Percentiles rank a stretch among this genome's conserved stretches.
These are phyloP conservation scores for Parastagonospora nodorum DNA, from an alignment of 2,329 filamentous ascomycete species.

Conservation along the genomic window DNA sequence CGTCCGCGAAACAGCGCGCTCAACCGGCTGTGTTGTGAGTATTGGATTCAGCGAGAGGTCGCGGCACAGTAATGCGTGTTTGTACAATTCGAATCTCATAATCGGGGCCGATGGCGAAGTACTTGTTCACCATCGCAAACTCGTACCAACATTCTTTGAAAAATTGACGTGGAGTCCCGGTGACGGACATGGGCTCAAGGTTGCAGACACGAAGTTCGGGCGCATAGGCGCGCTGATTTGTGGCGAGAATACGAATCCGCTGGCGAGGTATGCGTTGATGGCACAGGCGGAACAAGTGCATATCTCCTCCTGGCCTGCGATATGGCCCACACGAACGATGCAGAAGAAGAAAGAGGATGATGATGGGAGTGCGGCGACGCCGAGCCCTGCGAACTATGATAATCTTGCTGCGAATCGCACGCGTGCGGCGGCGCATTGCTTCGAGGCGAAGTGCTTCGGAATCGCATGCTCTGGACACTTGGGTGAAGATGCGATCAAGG, in stretches of 20 bases:
- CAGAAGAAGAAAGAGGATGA: neutral
- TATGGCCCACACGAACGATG: slow-evolving; percentile 56
- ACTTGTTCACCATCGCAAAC: slow-evolving; percentile 59
- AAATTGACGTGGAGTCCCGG: slow-evolving; percentile 61
- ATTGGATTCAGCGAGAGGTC: slow-evolving; percentile 58
- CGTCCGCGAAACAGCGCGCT: slow-evolving; percentile 41
- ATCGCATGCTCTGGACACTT: slow-evolving; percentile 56
- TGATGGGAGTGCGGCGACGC: neutral
- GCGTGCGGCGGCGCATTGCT: slow-evolving; percentile 60
- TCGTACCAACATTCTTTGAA: slow-evolving; percentile 63
- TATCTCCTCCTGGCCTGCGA: slow-evolving; percentile 60
- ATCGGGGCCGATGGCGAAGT: slow-evolving; percentile 53
- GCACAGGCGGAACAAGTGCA: slow-evolving; percentile 62
- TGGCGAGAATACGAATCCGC: slow-evolving; percentile 63
- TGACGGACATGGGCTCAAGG: slow-evolving; percentile 56
- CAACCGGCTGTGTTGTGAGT: slow-evolving; percentile 50
- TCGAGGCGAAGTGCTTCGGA: slow-evolving; percentile 63
- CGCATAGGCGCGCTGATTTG: slow-evolving; percentile 60
- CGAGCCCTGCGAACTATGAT: slow-evolving; percentile 52
- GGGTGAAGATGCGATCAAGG: slow-evolving; percentile 47
- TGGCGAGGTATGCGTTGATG: slow-evolving; percentile 59
- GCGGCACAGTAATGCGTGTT: slow-evolving; percentile 50
- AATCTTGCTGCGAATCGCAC: slow-evolving; percentile 60
- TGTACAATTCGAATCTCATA: slow-evolving; percentile 60
- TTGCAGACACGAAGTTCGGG: slow-evolving; percentile 54